Base-by-base conservation (phyloP, 305 asterid species). In the Plantago rigida region DNA sequence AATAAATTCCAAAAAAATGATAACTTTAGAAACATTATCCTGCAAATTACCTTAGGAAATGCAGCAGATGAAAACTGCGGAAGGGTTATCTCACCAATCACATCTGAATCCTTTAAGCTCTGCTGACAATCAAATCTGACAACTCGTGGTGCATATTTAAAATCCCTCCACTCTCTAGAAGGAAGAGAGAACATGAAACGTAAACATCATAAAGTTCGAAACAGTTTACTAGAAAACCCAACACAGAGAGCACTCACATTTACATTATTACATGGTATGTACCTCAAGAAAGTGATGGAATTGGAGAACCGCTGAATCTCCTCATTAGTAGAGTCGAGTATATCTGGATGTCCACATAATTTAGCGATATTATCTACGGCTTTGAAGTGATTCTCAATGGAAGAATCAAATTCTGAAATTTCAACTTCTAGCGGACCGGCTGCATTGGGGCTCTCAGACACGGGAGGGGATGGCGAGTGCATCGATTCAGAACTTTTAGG, bases 141-240 rank as follows among this genome's bases (percentile, higher is more conserved):
- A 62, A 34, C 54, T 60, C 82, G 81, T n/a, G 87, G 74, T 29
- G 74, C 70, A 70, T 86, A 82, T 29, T 77, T 82, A 56, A 88
- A 87, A 70, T 88, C 75, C 69, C 74, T 77, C 96, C 96, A 91
- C 64, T 88, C 93, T 64, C 98, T 91, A 78, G 66, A 75, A 61
- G 45, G 66, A 15, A 64, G 7, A 51, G 46, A 64, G 13, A 26
- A 13, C n/a, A 28, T 13, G 41, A 14, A 13, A 49, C 24, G 1
- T 28, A 34, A 11, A 5, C 12, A 0, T 22, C 64, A 13, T 0
- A 11, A 42, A 56, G n/a, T 24, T 19, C 4, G 42, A 52, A 22
- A 47, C 56, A 48, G 29, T 17, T 17, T 11, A 44, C 12, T 13
- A 3, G 14, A 69, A 73, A 36, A 64, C 9, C 39, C 51, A 52